Evolutionary conservation across 2,329 filamentous ascomycete genomes (phyloP).

Genomic region (Neofusicoccum umdonicola): DNA sequence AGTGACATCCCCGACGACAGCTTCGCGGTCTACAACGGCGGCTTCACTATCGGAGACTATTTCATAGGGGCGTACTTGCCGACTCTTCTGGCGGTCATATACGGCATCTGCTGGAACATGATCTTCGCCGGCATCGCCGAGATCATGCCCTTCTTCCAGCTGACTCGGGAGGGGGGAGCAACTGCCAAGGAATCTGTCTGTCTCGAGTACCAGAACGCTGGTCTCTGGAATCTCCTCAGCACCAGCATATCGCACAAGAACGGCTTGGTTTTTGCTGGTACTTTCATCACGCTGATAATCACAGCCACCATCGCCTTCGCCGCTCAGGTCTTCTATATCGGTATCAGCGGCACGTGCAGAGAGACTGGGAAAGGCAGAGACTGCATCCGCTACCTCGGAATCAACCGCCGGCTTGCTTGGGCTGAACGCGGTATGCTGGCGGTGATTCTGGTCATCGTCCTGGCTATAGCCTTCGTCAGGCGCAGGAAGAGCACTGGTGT

Average conservation of each 20-base stretch:
- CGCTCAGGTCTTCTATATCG: conserved; percentile 16
- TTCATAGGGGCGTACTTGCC: conserved; percentile 16
- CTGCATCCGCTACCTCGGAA: neutral
- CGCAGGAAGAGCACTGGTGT: neutral
- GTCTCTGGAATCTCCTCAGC: neutral
- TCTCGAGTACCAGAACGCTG: neutral
- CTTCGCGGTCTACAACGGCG: neutral
- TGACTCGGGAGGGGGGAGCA: neutral
- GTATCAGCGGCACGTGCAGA: conserved; percentile 2
- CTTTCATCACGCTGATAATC: conserved; percentile 5
- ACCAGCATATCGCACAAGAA: neutral
- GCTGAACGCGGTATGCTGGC: neutral
- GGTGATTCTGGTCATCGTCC: neutral
- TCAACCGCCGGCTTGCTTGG: neutral
- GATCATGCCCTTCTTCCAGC: conserved; percentile 10
- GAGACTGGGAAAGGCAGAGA: neutral
- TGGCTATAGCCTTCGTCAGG: neutral
- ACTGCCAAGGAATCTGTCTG: neutral
- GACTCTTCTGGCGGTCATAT: conserved; percentile 12
- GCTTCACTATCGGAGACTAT: conserved; percentile 19
- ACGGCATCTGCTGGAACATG: conserved; percentile 14
- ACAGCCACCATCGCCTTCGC: conserved; percentile 10
- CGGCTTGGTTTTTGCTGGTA: conserved; percentile 9
- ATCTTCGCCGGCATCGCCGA: conserved; percentile 16
- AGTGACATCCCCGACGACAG: neutral